Base-by-base conservation (phyloP, 1,284 basidiomycete genomes). In the Waitea zeae region DNA sequence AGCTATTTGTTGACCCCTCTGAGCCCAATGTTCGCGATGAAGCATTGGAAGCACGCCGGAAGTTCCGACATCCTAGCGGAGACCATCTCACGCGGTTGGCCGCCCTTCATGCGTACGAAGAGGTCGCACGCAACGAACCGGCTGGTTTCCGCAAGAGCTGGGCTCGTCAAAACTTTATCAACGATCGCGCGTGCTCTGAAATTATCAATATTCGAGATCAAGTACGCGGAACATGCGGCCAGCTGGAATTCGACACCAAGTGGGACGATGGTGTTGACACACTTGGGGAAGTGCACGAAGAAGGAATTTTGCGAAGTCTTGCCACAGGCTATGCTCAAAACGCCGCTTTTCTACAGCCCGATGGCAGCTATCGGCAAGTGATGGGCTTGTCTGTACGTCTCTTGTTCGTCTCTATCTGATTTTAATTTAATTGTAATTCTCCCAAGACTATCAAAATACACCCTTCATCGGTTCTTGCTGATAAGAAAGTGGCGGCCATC, bases 81-180 rank as follows among this genome's bases (percentile, higher is more conserved):
- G 93, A 98, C 50, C 88, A 95, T 50, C 61, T 95, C 39, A 95
- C 89, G 11, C 67, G 79, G 37, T 64, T 96, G 41, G 93, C 93
- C 43, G 76, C 76, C 3, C 67, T 88, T 33, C 68, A 74, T n/a
- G 71, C 83, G 3, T 97, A 90, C 49, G 64, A 71, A 41, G 70
- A 77, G 38, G 54, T 79, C 6, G 51, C 58, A 3, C 46, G 49
- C 3, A 52, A 48, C 12, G 66, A 63, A 38, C 54, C 47, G 36
- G 68, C 70, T 50, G 56, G 43, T 33, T 64, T 57, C 3, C 55
- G 76, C 35, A 64, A 57, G 39, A 67, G 73, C 20, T 96, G 90
- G 90, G 92, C 87, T 54, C 63, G 68, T 36, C 67, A 72, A 39
- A 78, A 92, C 48, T 86, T 69, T 43, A 49, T 98, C 36, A 95